Evolutionary conservation across 306 rosid species (phyloP), one percentile per base, ranked within the genome.

Genomic region (Delonix regia): DNA sequence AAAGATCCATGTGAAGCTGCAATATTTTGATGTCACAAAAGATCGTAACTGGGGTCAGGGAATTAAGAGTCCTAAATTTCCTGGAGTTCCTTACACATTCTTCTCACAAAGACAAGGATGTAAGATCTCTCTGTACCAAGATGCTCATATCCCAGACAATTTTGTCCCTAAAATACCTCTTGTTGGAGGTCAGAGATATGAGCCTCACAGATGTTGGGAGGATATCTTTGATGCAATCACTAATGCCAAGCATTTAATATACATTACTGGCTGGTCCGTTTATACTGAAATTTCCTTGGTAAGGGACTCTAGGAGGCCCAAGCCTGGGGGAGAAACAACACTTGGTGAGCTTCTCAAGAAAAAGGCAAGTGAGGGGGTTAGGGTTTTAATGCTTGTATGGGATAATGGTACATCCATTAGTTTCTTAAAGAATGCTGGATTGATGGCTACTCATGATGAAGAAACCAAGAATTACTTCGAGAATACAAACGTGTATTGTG

Each of bases 221-320:
- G 91, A 90, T 78, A 59, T 90, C 48, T 90, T 83, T 63, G 93
- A 90, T 82, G 93, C 96, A 10, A 82, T 90, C 79, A 82, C 87
- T 24, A 84, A 87, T 61, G 96, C 96, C 38, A 88, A 80, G 56
- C 93, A 90, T 82, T 11, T 90, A 3, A 78, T 90, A 74, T 90
- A 90, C 81, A 90, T 90, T 44, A 87, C 96, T 30, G 96, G 96
- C 30, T 90, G 96, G 93, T 88, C 96, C 76, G 96, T 90, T 62
- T 90, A 90, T 79, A 82, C 96, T n/a, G 96, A 87, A 71, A 88
- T 90, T 74, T 22, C 91, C 61, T 79, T 90, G 80, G 72, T 90
- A 42, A 90, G 93, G 85, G 96, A 90, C 76, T 83, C 92, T 38
- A 90, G 96, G 81, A 85, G 93, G 85, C 85, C 86, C 34, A 88